Conservation (phyloP, 2,329 filamentous ascomycete species). For the Colletotrichum cuscutae region DNA sequence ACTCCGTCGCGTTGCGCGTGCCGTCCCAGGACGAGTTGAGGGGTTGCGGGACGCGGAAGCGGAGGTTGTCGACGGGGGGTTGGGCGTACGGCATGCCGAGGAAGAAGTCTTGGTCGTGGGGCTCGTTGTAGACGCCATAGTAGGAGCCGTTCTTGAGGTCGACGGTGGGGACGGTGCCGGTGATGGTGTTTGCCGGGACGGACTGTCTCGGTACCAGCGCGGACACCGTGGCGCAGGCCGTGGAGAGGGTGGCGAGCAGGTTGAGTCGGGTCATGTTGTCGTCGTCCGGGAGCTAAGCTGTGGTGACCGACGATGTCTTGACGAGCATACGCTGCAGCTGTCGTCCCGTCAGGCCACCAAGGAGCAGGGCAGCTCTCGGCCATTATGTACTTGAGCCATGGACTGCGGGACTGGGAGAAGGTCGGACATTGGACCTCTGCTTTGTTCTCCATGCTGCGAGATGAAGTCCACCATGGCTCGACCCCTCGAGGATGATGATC, state of each 20-base stretch:
- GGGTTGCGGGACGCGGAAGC: slow-evolving; percentile 62
- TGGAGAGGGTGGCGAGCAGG: slow-evolving; percentile 19
- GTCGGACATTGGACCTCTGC: slow-evolving; percentile 12
- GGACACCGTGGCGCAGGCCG: slow-evolving; percentile 27
- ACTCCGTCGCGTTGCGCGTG: slow-evolving; percentile 54
- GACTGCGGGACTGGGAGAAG: slow-evolving; percentile 5
- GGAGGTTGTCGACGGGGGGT: slow-evolving; percentile 59
- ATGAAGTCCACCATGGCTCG: slow-evolving; percentile 24
- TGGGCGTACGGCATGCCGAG: slow-evolving; percentile 68
- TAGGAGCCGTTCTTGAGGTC: slow-evolving; percentile 45
- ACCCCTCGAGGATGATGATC: not conserved
- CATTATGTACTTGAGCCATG: slow-evolving; percentile 21
- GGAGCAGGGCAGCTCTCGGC: not conserved
- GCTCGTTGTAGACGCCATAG: slow-evolving; percentile 49
- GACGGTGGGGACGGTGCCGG: slow-evolving; percentile 15
- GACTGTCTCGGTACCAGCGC: slow-evolving; percentile 25
- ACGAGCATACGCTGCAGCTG: slow-evolving; percentile 7
- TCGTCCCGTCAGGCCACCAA: too few species aligned
- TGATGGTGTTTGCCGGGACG: slow-evolving; percentile 11
- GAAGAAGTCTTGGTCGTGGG: slow-evolving; percentile 61
- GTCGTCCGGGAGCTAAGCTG: not conserved
- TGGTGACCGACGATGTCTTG: not conserved
- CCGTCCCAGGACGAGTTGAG: slow-evolving; percentile 57
- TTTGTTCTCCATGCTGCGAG: slow-evolving; percentile 11
- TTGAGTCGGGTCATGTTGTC: slow-evolving; percentile 22